Evolutionary conservation across 2,329 filamentous ascomycete species (phyloP).

Genomic region (Ophiocordyceps camponoti-leonardi): DNA sequence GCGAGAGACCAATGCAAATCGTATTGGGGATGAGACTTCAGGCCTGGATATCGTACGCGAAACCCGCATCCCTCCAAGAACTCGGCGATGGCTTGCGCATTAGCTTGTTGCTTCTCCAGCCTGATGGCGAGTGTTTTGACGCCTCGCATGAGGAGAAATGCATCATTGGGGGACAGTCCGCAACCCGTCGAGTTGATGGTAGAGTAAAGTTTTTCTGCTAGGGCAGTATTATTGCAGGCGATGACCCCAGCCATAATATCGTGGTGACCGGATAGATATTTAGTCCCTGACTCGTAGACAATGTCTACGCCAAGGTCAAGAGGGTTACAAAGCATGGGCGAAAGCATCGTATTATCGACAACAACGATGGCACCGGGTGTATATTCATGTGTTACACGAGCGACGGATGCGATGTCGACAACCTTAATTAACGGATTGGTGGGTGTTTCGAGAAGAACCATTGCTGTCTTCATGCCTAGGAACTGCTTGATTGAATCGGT

Average conservation of each 20-base stretch:
- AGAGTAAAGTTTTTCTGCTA: conserved; percentile 87
- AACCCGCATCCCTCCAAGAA: conserved; percentile 88
- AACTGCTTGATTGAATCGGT: conserved; percentile 51
- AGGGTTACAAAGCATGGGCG: conserved; percentile 83
- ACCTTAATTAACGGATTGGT: conserved; percentile 98
- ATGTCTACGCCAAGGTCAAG: conserved; percentile 90
- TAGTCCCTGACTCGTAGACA: conserved; percentile 94
- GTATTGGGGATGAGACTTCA: conserved; percentile 92
- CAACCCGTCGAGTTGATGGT: conserved; percentile 95
- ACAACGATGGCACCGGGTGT: conserved; percentile 70
- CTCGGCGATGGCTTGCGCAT: conserved; percentile 76
- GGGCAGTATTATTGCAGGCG: conserved; percentile 63
- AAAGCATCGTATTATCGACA: conserved; percentile 98
- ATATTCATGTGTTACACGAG: conserved; percentile 55
- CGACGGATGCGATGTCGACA: conserved; percentile 73
- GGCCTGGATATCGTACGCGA: conserved; percentile 83
- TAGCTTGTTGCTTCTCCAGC: conserved; percentile 96
- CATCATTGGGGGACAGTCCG: conserved; percentile 86
- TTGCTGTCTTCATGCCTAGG: conserved; percentile 66
- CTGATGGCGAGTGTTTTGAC: conserved; percentile 94
- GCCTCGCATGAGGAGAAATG: conserved; percentile 85
- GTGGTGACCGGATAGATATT: conserved; percentile 94
- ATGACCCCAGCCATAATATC: conserved; percentile 98
- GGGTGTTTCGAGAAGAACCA: conserved; percentile 91
- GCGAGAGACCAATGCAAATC: conserved; percentile 93